Base-by-base conservation (phyloP, 805 yeast species). In the Candida nemodendra region DNA sequence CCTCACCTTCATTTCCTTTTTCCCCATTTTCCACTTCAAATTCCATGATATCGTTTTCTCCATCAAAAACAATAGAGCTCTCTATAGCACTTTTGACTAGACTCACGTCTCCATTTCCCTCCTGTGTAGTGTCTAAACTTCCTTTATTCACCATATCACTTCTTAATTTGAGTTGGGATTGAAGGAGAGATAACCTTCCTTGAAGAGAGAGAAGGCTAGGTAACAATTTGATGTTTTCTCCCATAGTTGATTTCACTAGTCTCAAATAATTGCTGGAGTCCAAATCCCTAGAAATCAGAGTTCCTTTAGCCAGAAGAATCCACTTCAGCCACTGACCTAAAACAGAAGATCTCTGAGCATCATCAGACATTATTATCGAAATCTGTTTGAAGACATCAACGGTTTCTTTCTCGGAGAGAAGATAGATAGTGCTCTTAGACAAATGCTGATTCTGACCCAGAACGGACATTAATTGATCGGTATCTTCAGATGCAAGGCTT, bases 111-210 rank as follows among this genome's bases (percentile, higher is more conserved):
- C 44, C 54, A 4, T 46, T 53, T 40, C 54, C 61, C 48, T 74
- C 67, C 7, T 57, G 54, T 9, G 54, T 65, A 4, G 28, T 34
- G 3, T 35, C 33, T n/a, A 27, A 41, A 16, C 38, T 47, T 15
- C 44, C 46, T 50, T 32, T 43, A 11, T 35, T 21, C 32, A 66
- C 57, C 52, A 74, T 64, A 30, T 74, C 80, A 26, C 63, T 60
- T 54, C 97, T 79, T 47, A 91, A 65, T 40, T 76, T 72, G 9
- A 87, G 71, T 63, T 91, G 98, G 3, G 88, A 75, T 47, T 75
- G 75, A 29, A 91, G 69, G 59, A 91, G 71, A 53, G 82, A 84
- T 32, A 91, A 67, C 47, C 93, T 77, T 32, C 99, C 99, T 59
- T 90, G 95, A 21, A 91, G 71, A 2, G 93, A 79, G 18, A 90